These are phyloP conservation scores for Chlorokybus atmophyticus DNA, from an alignment of 139 green algal species.

Conservation along the genomic window DNA sequence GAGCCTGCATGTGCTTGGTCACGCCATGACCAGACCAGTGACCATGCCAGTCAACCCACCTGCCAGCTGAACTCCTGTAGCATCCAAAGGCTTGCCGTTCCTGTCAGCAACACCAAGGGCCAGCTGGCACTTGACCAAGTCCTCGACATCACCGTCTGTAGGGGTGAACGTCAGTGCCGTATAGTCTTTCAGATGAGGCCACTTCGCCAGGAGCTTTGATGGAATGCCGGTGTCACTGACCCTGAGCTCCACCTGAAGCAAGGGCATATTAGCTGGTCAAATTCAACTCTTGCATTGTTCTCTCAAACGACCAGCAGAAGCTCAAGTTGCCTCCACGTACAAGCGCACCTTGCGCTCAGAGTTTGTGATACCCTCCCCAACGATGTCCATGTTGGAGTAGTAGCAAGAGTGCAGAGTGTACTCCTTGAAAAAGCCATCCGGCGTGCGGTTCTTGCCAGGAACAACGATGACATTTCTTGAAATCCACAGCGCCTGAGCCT, in stretches of 20 bases:
- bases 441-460: neutral
- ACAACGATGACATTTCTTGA: neutral
- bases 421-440: neutral
- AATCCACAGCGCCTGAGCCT: slow-evolving; percentile 15
- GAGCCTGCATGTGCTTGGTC: too few relatives aligned
- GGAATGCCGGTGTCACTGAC: too few relatives aligned
- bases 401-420: slow-evolving; percentile 8
- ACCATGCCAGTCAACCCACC: too few relatives aligned
- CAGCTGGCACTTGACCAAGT: neutral
- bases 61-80: slow-evolving; percentile 39
- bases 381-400: too few relatives aligned
- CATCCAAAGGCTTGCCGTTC: slow-evolving; percentile 6
- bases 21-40: too few relatives aligned
- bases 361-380: too few relatives aligned
- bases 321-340: too few relatives aligned
- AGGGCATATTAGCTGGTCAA: neutral
- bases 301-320: too few relatives aligned
- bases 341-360: too few relatives aligned
- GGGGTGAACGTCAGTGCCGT: neutral
- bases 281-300: neutral
- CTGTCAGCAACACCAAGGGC: neutral
- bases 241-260: too few relatives aligned
- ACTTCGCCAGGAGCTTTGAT: neutral
- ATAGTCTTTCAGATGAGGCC: neutral
- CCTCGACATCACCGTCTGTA: neutral